phyloP scores from a whole-genome alignment of 2,329 filamentous ascomycete genomes.

The Cryphonectria radicalis region DNA sequence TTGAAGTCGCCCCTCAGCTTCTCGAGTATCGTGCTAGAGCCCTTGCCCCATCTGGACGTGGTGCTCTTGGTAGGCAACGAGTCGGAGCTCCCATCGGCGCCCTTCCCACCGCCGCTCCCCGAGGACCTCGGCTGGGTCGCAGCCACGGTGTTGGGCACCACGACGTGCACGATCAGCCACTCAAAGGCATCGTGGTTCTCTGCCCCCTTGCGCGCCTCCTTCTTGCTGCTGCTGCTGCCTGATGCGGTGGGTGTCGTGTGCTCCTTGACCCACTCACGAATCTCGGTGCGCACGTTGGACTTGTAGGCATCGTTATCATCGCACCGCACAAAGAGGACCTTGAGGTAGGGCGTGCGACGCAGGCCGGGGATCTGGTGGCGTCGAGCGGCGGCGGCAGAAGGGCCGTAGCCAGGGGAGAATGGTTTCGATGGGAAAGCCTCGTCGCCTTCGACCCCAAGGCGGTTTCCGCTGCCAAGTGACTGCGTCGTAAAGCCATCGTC shows the following conservation, averaged over 20 bases:
- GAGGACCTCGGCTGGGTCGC: slow-evolving; percentile 75
- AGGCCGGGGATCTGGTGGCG: slow-evolving; percentile 95
- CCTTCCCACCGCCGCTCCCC: slow-evolving; percentile 53
- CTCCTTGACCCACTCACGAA: slow-evolving; percentile 89
- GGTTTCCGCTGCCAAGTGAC: slow-evolving; percentile 46
- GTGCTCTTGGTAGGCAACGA: slow-evolving; percentile 51
- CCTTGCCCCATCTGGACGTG: slow-evolving; percentile 76
- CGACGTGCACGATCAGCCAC: slow-evolving; percentile 92
- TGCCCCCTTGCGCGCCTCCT: slow-evolving; percentile 62
- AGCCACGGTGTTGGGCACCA: slow-evolving; percentile 82
- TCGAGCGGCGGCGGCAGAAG: slow-evolving; percentile 47
- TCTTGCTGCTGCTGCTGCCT: slow-evolving; percentile 48
- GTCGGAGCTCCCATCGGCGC: slow-evolving; percentile 54
- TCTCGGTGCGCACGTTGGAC: slow-evolving; percentile 71
- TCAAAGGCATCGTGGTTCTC: slow-evolving; percentile 97
- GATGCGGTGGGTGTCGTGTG: slow-evolving; percentile 64
- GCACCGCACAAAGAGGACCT: slow-evolving; percentile 85
- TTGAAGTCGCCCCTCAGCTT: slow-evolving; percentile 93
- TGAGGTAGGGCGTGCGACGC: slow-evolving; percentile 90
- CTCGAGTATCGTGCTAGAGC: slow-evolving; percentile 83
- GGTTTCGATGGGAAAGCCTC: slow-evolving; percentile 24
- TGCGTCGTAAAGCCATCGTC: slow-evolving; percentile 68
- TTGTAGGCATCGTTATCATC: slow-evolving; percentile 98
- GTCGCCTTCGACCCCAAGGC: slow-evolving; percentile 19
- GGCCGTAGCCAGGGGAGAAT: slow-evolving; percentile 26